These are phyloP conservation scores for Pleurotus pulmonarius DNA, from an alignment of 768 basidiomycete species.

Conservation along the genomic window DNA sequence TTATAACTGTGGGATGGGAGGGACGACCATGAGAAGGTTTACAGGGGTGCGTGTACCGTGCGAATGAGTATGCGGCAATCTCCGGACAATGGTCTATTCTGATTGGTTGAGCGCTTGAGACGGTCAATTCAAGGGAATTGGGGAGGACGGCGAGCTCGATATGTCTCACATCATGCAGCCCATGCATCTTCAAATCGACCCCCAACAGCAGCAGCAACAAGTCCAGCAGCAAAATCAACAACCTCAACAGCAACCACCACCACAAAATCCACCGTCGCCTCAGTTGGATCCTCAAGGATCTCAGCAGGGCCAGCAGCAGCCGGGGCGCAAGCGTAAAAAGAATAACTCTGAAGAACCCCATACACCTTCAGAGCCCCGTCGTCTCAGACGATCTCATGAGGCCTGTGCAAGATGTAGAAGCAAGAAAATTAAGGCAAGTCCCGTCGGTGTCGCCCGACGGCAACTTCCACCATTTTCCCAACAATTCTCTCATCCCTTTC, in stretches of 20 bases:
- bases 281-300: slow-evolving; percentile 1
- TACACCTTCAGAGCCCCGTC: slow-evolving; percentile 66
- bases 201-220: slow-evolving; percentile 46
- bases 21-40: too few relatives aligned
- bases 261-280: slow-evolving; percentile 25
- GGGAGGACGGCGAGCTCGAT: slow-evolving; percentile 3
- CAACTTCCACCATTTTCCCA: slow-evolving; percentile 58
- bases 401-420: slow-evolving; percentile 91
- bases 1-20: too few relatives aligned
- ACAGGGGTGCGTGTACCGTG: too few relatives aligned
- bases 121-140: background rate
- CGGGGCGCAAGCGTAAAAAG: slow-evolving; percentile 56
- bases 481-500: slow-evolving; percentile 21
- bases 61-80: background rate
- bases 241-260: slow-evolving; percentile 13
- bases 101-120: background rate
- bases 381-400: slow-evolving; percentile 85
- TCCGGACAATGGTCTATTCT: background rate
- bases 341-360: slow-evolving; percentile 49
- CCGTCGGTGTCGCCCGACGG: slow-evolving; percentile 74
- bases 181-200: slow-evolving; percentile 57
- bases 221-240: slow-evolving; percentile 37
- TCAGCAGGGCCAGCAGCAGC: slow-evolving; percentile 24
- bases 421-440: slow-evolving; percentile 92
- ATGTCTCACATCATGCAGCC: slow-evolving; percentile 30